Evolutionary conservation across 176 grass and related monocot genomes (phyloP).

Genomic region (Carex cristatella): DNA sequence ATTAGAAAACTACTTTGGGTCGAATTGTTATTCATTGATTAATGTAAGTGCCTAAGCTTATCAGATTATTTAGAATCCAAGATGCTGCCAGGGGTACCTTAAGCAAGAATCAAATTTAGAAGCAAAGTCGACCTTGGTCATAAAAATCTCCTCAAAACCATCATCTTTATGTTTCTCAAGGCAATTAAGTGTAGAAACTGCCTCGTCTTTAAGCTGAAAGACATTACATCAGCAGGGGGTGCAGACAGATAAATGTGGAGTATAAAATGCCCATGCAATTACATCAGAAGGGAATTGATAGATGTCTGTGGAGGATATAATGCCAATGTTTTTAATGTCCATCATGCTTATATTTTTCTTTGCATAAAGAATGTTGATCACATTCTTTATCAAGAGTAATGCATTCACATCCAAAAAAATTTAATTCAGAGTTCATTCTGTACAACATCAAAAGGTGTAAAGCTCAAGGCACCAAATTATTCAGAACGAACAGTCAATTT

Average conservation of each 20-base stretch:
- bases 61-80: not conserved
- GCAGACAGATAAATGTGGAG: not conserved
- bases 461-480: not conserved
- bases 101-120: slow-evolving; percentile 89
- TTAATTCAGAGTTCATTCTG: not conserved
- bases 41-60: not conserved
- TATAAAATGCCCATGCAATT: not conserved
- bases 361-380: not conserved
- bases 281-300: not conserved
- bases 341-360: not conserved
- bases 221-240: slow-evolving; percentile 10
- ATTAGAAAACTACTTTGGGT: not conserved
- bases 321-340: not conserved
- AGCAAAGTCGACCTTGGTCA: slow-evolving; percentile 83
- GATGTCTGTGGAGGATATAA: not conserved
- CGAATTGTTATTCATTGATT: not conserved
- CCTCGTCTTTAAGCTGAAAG: slow-evolving; percentile 83
- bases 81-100: slow-evolving; percentile 36
- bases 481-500: not conserved
- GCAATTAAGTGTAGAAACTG: slow-evolving; percentile 50
- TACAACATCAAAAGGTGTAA: not conserved
- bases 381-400: not conserved
- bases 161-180: slow-evolving; percentile 72
- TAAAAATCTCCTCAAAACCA: slow-evolving; percentile 90
- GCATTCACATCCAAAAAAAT: slow-evolving; percentile 7